phyloP scores from a whole-genome alignment of 2,329 filamentous ascomycete genomes.

The Blastomyces gilchristii region DNA sequence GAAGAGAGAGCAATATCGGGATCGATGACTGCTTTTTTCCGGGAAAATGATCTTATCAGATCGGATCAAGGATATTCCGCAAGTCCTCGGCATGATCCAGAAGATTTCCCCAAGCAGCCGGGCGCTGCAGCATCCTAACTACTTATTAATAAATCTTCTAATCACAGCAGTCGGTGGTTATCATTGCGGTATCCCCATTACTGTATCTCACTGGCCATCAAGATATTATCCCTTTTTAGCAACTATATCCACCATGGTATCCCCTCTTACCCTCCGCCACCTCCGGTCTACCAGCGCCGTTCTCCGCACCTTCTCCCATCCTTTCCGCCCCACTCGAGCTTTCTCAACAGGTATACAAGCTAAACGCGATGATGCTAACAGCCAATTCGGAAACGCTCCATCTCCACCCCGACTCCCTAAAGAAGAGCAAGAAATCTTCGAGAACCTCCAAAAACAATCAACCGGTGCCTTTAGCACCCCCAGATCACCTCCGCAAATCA shows the following conservation, averaged over 20 bases:
- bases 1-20: not conserved
- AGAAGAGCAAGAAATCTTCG: conserved; percentile 82
- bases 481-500: conserved; percentile 34
- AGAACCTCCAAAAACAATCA: conserved; percentile 67
- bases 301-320: not conserved
- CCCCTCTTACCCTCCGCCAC: not conserved
- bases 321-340: not conserved
- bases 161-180: not conserved
- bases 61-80: conserved; percentile 4
- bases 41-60: not conserved
- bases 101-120: not conserved
- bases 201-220: not conserved
- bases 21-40: not conserved
- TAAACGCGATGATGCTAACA: conserved; percentile 17
- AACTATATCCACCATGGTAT: not conserved
- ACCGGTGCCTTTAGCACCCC: conserved; percentile 68
- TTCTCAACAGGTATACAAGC: conserved; percentile 3
- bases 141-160: too few species aligned
- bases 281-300: not conserved
- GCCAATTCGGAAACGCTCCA: conserved; percentile 41
- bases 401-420: conserved; percentile 78
- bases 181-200: not conserved
- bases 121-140: too few species aligned
- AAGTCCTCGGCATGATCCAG: not conserved
- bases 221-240: not conserved